Evolutionary conservation across 768 basidiomycete species (phyloP).

Genomic region (Rhodotorula babjevae): DNA sequence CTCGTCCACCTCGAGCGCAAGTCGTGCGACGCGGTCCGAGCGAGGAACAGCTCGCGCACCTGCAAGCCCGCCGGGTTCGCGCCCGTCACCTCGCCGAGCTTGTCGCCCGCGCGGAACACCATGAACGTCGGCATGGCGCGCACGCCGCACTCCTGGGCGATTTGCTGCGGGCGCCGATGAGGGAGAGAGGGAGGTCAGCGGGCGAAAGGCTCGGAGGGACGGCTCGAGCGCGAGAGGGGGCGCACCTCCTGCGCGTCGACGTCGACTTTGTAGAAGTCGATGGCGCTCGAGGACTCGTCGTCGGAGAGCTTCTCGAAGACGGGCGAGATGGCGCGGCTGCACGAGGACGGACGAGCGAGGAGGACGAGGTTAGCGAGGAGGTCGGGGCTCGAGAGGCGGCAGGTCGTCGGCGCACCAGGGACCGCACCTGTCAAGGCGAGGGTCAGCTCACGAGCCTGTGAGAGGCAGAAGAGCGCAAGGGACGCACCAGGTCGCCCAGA

Average conservation of each 20-base stretch:
- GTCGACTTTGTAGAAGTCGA: not conserved
- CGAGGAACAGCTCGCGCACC: not conserved
- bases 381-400: not conserved
- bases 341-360: too few species aligned
- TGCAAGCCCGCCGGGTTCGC: not conserved
- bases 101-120: not conserved
- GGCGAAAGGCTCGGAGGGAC: too few species aligned
- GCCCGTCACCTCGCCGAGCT: not conserved
- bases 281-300: not conserved
- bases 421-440: not conserved
- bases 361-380: too few species aligned
- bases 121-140: not conserved
- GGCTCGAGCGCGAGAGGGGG: too few species aligned
- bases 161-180: not conserved
- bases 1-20: too few species aligned
- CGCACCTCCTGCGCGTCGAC: not conserved
- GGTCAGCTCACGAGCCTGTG: not conserved
- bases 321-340: not conserved
- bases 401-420: not conserved
- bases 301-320: not conserved
- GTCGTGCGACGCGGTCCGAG: not conserved
- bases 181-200: too few species aligned
- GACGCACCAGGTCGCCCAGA: not conserved
- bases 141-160: not conserved
- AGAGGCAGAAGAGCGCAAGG: not conserved